A percentile compares a stretch with the other conserved stretches of the same genome.
These are phyloP conservation scores for Hygrophila difformis DNA, from an alignment of 257 asterid species.

Conservation along the genomic window DNA sequence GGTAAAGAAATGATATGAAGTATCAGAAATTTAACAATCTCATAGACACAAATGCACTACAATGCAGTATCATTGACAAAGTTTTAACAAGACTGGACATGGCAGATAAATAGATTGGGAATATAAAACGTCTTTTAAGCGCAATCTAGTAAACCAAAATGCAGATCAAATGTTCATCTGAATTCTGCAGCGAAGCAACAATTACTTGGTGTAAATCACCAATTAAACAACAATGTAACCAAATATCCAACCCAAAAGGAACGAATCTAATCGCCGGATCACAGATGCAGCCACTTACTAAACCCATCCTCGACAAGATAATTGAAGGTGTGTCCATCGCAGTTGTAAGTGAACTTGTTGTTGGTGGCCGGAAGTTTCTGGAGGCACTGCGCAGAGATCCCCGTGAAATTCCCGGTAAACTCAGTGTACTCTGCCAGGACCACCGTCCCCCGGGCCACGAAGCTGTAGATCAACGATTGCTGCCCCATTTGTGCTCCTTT, in stretches of 20 bases:
- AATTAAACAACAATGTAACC: background rate
- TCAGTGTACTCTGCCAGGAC: conserved; percentile 38
- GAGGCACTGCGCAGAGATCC: conserved; percentile 40
- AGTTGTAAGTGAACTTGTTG: conserved; percentile 40
- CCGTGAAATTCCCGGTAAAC: conserved; percentile 40
- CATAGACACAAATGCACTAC: background rate
- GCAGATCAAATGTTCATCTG: no score
- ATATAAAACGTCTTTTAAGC: background rate
- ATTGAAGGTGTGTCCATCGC: conserved; percentile 44
- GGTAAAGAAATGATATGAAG: background rate
- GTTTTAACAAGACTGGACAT: background rate
- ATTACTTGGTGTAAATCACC: background rate
- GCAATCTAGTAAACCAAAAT: background rate
- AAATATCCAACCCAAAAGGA: background rate
- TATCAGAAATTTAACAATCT: background rate
- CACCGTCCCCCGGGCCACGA: conserved; percentile 45
- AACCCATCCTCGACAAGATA: conserved; percentile 44
- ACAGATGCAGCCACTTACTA: conserved; percentile 22
- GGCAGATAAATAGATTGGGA: background rate
- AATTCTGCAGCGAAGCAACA: no score
- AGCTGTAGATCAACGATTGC: conserved; percentile 44
- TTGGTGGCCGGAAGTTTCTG: conserved; percentile 44
- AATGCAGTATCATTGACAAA: background rate
- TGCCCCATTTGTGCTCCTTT: conserved; percentile 28
- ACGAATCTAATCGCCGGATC: conserved; percentile 13